Conservation (phyloP, 1,284 basidiomycete species). For the Singerocomus inundabilis region DNA sequence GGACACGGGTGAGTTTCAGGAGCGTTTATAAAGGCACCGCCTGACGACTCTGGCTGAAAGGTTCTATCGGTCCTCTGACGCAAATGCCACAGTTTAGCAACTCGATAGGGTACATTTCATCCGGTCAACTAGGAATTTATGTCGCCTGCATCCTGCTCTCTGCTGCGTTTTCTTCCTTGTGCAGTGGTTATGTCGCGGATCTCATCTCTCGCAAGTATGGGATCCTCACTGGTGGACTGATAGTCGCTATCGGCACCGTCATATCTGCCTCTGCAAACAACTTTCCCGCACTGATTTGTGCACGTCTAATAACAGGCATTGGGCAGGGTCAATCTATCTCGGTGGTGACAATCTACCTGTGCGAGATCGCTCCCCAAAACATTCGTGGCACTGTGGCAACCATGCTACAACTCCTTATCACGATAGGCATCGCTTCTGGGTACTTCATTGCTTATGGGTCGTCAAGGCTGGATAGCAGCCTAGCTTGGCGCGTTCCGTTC, state of each 20-base stretch:
- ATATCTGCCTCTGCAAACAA: slow-evolving; percentile 34
- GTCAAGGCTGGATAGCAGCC: slow-evolving; percentile 35
- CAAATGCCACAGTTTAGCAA: slow-evolving; percentile 44
- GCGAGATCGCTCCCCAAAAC: slow-evolving; percentile 44
- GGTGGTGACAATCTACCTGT: slow-evolving; percentile 45
- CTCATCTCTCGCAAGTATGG: slow-evolving; percentile 47
- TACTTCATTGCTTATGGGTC: slow-evolving; percentile 53
- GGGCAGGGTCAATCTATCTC: slow-evolving; percentile 51
- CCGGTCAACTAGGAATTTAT: slow-evolving; percentile 42
- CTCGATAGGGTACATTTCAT: slow-evolving; percentile 36
- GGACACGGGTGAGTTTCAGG: slow-evolving; percentile 26
- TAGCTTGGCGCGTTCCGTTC: slow-evolving; percentile 52
- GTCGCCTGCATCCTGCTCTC: slow-evolving; percentile 48
- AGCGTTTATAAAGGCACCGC: background rate
- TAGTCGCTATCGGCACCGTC: slow-evolving; percentile 41
- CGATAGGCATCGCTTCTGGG: slow-evolving; percentile 45
- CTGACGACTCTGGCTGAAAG: slow-evolving; percentile 18
- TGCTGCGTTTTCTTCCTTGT: slow-evolving; percentile 43
- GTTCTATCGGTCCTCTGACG: slow-evolving; percentile 46
- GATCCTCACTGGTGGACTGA: slow-evolving; percentile 41
- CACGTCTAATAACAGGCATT: slow-evolving; percentile 46
- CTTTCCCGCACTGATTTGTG: slow-evolving; percentile 42
- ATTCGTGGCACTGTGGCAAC: slow-evolving; percentile 44
- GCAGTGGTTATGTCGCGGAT: slow-evolving; percentile 48
- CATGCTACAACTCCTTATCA: slow-evolving; percentile 45